Conservation (phyloP, 2,329 filamentous ascomycete species). For the Colletotrichum navitas region DNA sequence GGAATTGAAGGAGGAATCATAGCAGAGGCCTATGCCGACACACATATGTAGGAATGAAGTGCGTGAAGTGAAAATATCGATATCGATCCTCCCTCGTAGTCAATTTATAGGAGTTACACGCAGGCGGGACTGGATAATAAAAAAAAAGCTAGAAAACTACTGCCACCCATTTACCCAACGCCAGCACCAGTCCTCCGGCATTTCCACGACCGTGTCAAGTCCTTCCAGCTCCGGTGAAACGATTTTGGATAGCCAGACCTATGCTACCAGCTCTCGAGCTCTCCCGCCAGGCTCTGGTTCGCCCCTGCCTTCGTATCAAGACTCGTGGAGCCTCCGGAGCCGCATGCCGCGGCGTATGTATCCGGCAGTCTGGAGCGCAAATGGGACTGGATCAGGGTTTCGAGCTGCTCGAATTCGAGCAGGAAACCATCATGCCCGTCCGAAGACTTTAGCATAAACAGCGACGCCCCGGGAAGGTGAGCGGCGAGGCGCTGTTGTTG, state of each 20-base stretch:
- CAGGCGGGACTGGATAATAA: too few species aligned
- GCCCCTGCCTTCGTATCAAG: not conserved
- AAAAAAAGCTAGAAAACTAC: too few species aligned
- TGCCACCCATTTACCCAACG: too few species aligned
- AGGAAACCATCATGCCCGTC: slow-evolving; percentile 55
- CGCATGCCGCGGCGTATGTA: not conserved
- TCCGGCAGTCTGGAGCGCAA: slow-evolving; percentile 23
- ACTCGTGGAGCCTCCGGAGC: not conserved
- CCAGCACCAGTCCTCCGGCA: too few species aligned
- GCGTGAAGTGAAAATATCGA: too few species aligned
- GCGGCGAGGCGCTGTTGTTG: slow-evolving; percentile 50
- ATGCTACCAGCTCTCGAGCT: slow-evolving; percentile 66
- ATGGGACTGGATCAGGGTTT: slow-evolving; percentile 45
- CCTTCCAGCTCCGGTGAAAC: not conserved
- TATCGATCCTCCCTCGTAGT: too few species aligned
- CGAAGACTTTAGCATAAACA: slow-evolving; percentile 47
- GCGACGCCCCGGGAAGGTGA: slow-evolving; percentile 47
- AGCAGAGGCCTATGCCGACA: too few species aligned
- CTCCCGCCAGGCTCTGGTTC: slow-evolving; percentile 21
- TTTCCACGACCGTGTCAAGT: too few species aligned
- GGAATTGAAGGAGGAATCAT: too few species aligned
- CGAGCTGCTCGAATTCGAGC: slow-evolving; percentile 52
- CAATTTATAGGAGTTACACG: too few species aligned
- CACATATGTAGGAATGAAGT: too few species aligned
- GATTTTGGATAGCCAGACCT: slow-evolving; percentile 74